A percentile compares a stretch with the other conserved stretches of the same genome.
Evolutionary conservation across 163 green algal genomes (phyloP).

Genomic region (Coccomyxa subellipsoidea): DNA sequence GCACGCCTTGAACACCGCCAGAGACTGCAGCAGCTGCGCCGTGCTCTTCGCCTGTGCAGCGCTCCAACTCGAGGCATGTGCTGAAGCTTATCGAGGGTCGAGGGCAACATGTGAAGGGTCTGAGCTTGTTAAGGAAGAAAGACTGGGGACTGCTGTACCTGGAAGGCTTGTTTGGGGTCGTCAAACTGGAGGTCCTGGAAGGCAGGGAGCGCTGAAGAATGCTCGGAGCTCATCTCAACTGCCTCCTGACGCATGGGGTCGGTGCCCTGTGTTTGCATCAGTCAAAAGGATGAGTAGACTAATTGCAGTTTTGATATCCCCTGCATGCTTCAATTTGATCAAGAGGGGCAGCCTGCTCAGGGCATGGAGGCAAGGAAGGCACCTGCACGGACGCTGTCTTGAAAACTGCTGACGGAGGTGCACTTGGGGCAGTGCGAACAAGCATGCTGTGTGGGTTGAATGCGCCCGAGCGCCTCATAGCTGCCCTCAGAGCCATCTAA

Average conservation of each 20-base stretch:
- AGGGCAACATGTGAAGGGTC: background rate
- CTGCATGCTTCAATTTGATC: too few relatives aligned
- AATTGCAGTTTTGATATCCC: too few relatives aligned
- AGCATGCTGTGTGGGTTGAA: background rate
- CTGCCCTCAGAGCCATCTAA: background rate
- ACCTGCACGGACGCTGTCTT: background rate
- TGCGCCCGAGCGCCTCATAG: background rate
- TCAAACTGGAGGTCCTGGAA: slow-evolving; percentile 9
- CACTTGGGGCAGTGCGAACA: background rate
- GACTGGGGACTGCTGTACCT: background rate
- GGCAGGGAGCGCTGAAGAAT: background rate
- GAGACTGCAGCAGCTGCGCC: slow-evolving; percentile 18
- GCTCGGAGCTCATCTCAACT: background rate
- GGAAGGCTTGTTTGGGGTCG: slow-evolving; percentile 8
- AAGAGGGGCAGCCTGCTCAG: too few relatives aligned
- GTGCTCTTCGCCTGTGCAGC: slow-evolving; percentile 22
- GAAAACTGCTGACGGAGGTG: background rate
- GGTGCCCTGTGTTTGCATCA: too few relatives aligned
- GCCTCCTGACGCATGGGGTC: background rate
- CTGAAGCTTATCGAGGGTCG: slow-evolving; percentile 11
- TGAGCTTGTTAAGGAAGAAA: background rate
- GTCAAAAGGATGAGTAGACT: too few relatives aligned
- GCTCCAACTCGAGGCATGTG: slow-evolving; percentile 11
- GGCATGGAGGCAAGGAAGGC: background rate
- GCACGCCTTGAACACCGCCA: slow-evolving; percentile 42